These are phyloP conservation scores for Hibiscus mutabilis DNA, from an alignment of 345 rosid species.

Conservation along the genomic window DNA sequence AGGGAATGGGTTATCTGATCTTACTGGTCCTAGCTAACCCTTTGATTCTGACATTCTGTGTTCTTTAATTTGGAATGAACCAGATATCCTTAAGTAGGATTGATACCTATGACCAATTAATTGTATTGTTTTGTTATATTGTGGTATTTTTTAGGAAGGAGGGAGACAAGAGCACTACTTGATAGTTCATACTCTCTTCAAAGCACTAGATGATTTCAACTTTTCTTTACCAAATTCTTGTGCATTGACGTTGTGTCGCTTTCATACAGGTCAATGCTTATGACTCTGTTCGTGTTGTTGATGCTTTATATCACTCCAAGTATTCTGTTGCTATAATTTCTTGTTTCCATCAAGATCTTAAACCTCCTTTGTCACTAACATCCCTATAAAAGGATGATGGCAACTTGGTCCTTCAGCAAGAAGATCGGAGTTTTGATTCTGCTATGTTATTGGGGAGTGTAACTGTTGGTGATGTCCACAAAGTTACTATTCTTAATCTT, in stretches of 20 bases:
- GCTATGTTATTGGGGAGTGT: slow-evolving; percentile 23
- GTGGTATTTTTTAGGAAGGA: neutral
- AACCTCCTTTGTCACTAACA: slow-evolving; percentile 24
- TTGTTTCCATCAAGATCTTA: slow-evolving; percentile 27
- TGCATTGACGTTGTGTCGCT: slow-evolving; percentile 2
- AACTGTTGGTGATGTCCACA: slow-evolving; percentile 43
- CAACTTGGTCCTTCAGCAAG: slow-evolving; percentile 20
- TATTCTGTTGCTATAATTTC: slow-evolving; percentile 49
- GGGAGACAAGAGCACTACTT: slow-evolving; percentile 2
- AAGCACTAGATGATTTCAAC: neutral
- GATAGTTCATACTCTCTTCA: neutral
- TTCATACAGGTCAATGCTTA: slow-evolving; percentile 64
- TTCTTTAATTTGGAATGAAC: neutral
- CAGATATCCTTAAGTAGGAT: neutral
- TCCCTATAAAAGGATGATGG: slow-evolving; percentile 27
- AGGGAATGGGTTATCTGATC: neutral
- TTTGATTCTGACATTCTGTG: neutral
- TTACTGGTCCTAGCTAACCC: neutral
- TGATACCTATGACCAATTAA: neutral
- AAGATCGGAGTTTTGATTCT: slow-evolving; percentile 18
- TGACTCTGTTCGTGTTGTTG: slow-evolving; percentile 60
- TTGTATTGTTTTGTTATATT: neutral
- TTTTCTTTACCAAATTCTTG: neutral
- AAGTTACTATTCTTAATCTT: slow-evolving; percentile 81
- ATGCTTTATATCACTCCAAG: slow-evolving; percentile 74